Conservation (phyloP, 768 basidiomycete species). For the Chalciporus piperatus region DNA sequence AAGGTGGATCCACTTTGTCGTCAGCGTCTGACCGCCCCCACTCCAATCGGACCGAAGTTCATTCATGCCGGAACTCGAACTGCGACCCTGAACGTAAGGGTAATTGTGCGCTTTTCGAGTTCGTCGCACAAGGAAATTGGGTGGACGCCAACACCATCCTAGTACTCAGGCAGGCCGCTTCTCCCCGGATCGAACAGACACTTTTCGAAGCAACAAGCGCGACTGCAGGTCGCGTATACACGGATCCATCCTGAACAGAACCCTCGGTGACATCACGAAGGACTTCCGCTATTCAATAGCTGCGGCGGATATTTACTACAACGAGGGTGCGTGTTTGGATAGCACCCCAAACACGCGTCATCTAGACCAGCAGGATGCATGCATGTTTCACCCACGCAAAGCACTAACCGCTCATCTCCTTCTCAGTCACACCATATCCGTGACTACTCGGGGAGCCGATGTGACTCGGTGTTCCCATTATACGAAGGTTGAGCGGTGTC, state of each 20-base stretch:
- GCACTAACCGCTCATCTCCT: not conserved
- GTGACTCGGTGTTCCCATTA: not conserved
- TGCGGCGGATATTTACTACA: not conserved
- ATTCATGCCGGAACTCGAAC: too few relatives aligned
- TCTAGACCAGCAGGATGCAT: not conserved
- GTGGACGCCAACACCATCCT: too few relatives aligned
- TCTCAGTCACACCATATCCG: not conserved
- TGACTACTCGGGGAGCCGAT: not conserved
- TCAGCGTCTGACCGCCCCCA: too few relatives aligned
- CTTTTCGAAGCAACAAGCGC: not conserved
- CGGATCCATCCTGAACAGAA: too few relatives aligned
- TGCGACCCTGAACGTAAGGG: too few relatives aligned
- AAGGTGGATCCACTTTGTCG: too few relatives aligned
- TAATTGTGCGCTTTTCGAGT: too few relatives aligned
- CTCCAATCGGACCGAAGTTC: too few relatives aligned
- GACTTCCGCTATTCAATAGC: not conserved
- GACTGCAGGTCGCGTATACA: not conserved
- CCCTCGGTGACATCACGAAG: not conserved
- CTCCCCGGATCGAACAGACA: not conserved
- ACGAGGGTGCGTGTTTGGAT: not conserved
- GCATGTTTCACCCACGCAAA: not conserved
- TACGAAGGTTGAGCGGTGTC: slow-evolving; percentile 14
- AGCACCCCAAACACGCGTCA: not conserved
- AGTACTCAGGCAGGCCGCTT: not conserved
- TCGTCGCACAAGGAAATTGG: too few relatives aligned